Evolutionary conservation across 768 basidiomycete genomes (phyloP).

Genomic region (Harrya chromipes): DNA sequence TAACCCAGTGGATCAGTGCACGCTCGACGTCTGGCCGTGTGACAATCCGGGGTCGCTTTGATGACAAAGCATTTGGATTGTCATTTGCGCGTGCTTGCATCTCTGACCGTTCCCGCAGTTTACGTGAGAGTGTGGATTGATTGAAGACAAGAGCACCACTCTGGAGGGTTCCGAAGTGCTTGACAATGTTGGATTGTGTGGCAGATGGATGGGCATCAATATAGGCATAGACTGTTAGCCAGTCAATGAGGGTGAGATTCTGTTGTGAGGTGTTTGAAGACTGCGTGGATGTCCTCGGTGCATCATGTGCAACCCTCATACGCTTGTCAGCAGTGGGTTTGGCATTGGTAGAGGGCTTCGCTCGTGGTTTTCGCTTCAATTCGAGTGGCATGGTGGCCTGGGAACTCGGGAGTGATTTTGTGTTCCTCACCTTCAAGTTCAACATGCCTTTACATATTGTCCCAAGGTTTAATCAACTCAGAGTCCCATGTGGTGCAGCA

Average conservation of each 20-base stretch:
- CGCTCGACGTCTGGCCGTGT: slow-evolving; percentile 35
- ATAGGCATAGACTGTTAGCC: slow-evolving; percentile 7
- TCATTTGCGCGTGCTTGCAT: slow-evolving; percentile 7
- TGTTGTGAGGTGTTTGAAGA: no score
- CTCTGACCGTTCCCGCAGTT: background rate
- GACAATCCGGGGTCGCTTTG: slow-evolving; percentile 30
- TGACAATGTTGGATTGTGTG: background rate
- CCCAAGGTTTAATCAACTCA: no score
- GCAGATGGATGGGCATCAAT: slow-evolving; percentile 5
- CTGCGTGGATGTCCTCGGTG: no score
- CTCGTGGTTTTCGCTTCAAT: no score
- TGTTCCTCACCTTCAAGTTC: no score
- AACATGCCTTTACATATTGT: no score
- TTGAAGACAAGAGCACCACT: slow-evolving; percentile 1
- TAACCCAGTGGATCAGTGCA: slow-evolving; percentile 32
- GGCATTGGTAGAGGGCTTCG: no score
- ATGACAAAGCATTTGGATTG: slow-evolving; percentile 27
- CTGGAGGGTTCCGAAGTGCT: slow-evolving; percentile 2
- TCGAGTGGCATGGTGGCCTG: no score
- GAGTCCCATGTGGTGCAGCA: no score
- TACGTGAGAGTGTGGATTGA: slow-evolving; percentile 9
- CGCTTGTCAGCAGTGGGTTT: no score
- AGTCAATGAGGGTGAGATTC: slow-evolving; percentile 2
- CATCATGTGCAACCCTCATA: no score
- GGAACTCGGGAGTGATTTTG: no score